Base-by-base conservation (phyloP, 2,329 filamentous ascomycete genomes). In the Harringtonia aguacate region DNA sequence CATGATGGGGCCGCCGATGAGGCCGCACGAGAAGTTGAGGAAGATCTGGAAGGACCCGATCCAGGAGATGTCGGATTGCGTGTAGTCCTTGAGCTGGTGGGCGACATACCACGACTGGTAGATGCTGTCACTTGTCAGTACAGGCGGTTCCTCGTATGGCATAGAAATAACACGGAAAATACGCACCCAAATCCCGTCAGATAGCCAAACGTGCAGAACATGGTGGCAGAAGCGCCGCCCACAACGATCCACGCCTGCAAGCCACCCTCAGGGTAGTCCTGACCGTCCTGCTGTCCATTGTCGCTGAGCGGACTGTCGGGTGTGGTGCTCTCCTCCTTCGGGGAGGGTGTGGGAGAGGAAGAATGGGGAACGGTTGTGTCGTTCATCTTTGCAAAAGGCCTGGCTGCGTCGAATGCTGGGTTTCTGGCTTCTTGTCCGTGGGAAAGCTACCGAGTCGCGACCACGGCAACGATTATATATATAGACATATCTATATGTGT, bases 31-130 rank as follows among this genome's bases (percentile, higher is more conserved):
- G 27, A 61, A 58, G 39, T 53, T 49, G n/a, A 61, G 53, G 45
- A 58, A 60, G 1, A 49, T 45, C 9, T 52, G 45, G 5, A 59
- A 61, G 5, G 13, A 60, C 57, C 72, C 72, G 36, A 44, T 44
- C 41, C 41, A 44, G 20, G 41, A 44, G 18, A 44, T 44, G 35
- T 44, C 35, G 17, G 41, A 44, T n/a, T 38, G 35, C 64, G 56
- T 55, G 33, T 56, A 33, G 22, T 50, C 48, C 7, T 36, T 22
- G 10, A 62, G 53, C 0, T 63, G 63, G 10, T 50, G 50, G 0
- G 59, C 53, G 9, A 56, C 59, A 20, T 41, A 41, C 30, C 31
- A 41, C 6, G 29, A 24, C 30, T 41, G 39, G 29, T 41, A 41
- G 20, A 41, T 41, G 5, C 39, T 41, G 29, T 24, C 5, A 10